These are phyloP conservation scores for Hortiboletus campestris DNA, from an alignment of 768 basidiomycete species.

Conservation along the genomic window DNA sequence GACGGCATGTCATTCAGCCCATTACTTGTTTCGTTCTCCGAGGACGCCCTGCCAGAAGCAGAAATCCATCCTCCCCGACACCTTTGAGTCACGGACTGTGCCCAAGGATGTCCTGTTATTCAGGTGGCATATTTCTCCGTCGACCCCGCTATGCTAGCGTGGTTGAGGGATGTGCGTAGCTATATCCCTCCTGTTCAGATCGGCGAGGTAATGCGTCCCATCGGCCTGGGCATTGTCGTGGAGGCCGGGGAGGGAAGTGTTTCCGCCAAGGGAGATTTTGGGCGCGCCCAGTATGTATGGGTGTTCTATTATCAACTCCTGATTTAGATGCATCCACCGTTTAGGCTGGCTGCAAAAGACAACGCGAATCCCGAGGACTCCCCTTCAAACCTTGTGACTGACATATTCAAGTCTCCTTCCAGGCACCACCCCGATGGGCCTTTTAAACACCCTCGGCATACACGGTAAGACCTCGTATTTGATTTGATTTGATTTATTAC, in stretches of 20 bases:
- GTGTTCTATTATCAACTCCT: neutral
- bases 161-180: slow-evolving; percentile 68
- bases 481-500: neutral
- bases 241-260: slow-evolving; percentile 51
- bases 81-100: slow-evolving; percentile 62
- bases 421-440: slow-evolving; percentile 70
- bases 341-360: slow-evolving; percentile 64
- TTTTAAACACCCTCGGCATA: slow-evolving; percentile 74
- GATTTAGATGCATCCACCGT: neutral
- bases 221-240: slow-evolving; percentile 65
- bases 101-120: slow-evolving; percentile 63
- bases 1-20: slow-evolving; percentile 23
- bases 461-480: slow-evolving; percentile 49
- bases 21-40: slow-evolving; percentile 74
- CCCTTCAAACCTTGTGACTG: neutral
- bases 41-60: slow-evolving; percentile 63
- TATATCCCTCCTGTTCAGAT: slow-evolving; percentile 73
- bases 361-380: slow-evolving; percentile 41
- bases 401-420: slow-evolving; percentile 44
- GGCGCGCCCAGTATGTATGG: slow-evolving; percentile 54
- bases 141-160: slow-evolving; percentile 89
- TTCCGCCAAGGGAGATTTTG: slow-evolving; percentile 66
- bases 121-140: slow-evolving; percentile 75
- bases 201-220: slow-evolving; percentile 76
- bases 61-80: slow-evolving; percentile 61